Evolutionary conservation across 2,329 filamentous ascomycete species (phyloP).

Genomic region (Penicillium sp.): DNA sequence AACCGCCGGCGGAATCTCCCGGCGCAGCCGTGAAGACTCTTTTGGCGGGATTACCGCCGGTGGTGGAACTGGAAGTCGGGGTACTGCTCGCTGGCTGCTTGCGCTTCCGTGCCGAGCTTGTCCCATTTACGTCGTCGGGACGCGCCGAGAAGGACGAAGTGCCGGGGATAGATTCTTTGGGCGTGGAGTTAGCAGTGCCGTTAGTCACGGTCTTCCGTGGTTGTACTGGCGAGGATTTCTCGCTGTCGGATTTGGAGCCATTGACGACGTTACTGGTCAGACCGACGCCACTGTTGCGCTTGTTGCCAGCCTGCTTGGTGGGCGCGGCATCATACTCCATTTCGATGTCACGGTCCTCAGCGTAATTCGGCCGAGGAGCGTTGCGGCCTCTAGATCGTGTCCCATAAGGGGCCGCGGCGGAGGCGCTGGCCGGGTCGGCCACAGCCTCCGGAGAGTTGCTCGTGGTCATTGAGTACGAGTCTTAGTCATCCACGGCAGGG

Average conservation of each 20-base stretch:
- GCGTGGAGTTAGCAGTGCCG: conserved; percentile 38
- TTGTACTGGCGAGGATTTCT: conserved; percentile 48
- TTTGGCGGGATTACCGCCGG: conserved; percentile 41
- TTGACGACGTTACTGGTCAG: conserved; percentile 35
- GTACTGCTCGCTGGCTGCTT: conserved; percentile 68
- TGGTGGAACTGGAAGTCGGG: conserved; percentile 40
- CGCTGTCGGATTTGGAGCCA: conserved; percentile 44
- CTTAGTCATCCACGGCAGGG: conserved; percentile 43
- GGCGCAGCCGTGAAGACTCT: conserved; percentile 46
- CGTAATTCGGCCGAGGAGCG: conserved; percentile 88
- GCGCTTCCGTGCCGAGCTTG: conserved; percentile 75
- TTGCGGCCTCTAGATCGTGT: conserved; percentile 91
- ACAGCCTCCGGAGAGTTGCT: conserved; percentile 50
- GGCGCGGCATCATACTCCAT: conserved; percentile 74
- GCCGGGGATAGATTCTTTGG: conserved; percentile 61
- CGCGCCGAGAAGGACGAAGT: conserved; percentile 65
- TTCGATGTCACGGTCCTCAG: conserved; percentile 89
- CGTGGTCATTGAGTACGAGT: conserved; percentile 52
- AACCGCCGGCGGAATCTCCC: conserved; percentile 38
- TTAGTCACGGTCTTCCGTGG: conserved; percentile 49
- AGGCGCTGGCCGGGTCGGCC: conserved; percentile 46
- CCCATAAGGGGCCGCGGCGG: conserved; percentile 76
- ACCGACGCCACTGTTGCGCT: conserved; percentile 38
- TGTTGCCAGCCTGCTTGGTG: conserved; percentile 37
- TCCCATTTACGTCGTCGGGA: conserved; percentile 49